These are phyloP conservation scores for Serendipita sp. DNA, from an alignment of 768 basidiomycete species.

Conservation along the genomic window DNA sequence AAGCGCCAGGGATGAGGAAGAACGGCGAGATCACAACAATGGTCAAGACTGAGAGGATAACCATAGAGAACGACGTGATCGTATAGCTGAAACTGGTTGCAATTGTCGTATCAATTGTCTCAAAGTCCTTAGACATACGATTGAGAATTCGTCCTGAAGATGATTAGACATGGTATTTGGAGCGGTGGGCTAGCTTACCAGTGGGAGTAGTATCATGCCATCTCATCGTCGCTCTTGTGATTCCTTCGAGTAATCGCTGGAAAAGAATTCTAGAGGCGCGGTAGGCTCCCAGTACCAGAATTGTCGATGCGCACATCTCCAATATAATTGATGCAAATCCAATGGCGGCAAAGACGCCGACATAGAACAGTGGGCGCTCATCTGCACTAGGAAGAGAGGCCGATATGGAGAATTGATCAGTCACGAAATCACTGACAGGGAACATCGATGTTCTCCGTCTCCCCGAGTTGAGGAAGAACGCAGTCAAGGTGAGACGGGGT, in stretches of 20 bases:
- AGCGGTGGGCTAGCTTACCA: constrained; percentile 23
- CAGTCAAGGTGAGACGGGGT: too few relatives aligned
- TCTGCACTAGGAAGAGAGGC: constrained; percentile 22
- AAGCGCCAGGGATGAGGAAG: constrained; percentile 60
- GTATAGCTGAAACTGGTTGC: constrained; percentile 17
- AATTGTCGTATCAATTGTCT: constrained; percentile 66
- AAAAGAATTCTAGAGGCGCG: constrained; percentile 17
- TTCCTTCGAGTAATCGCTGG: constrained; percentile 42
- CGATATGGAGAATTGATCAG: neutral
- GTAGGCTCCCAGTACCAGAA: constrained; percentile 30
- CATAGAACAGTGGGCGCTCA: constrained; percentile 53
- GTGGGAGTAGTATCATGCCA: constrained; percentile 75
- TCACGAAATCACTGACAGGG: neutral
- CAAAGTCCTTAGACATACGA: constrained; percentile 73
- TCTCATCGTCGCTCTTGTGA: constrained; percentile 70
- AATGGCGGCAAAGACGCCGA: constrained; percentile 49
- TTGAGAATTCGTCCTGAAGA: constrained; percentile 62
- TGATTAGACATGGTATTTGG: neutral
- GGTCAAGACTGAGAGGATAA: constrained; percentile 25
- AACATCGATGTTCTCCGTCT: neutral
- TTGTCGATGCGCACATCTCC: constrained; percentile 28
- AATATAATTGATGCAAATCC: constrained; percentile 34
- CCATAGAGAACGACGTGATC: constrained; percentile 12
- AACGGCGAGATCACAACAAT: constrained; percentile 48
- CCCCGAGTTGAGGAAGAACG: too few relatives aligned